These are phyloP conservation scores for Cocos nucifera DNA, from an alignment of 176 grass and related monocot genomes.

Conservation along the genomic window DNA sequence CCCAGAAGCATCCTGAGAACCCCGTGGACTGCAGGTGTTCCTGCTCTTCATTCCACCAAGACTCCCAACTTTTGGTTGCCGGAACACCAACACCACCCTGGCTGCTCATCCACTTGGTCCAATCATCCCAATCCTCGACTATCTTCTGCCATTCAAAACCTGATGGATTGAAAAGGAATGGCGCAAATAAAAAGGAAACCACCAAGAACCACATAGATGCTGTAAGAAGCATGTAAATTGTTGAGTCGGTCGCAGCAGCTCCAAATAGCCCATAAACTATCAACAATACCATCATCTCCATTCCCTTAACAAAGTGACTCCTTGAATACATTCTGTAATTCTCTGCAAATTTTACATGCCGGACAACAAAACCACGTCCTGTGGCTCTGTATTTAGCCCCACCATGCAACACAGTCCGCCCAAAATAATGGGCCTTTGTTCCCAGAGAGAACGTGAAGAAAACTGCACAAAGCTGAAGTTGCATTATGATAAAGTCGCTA, in stretches of 20 bases:
- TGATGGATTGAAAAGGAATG: conserved; percentile 88
- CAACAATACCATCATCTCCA: conserved; percentile 59
- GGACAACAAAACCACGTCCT: conserved; percentile 74
- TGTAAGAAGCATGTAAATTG: conserved; percentile 51
- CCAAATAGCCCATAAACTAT: conserved; percentile 59
- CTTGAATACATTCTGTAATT: conserved; percentile 82
- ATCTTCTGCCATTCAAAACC: conserved; percentile 90
- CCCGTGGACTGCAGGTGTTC: conserved; percentile 79
- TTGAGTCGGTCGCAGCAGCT: conserved; percentile 41
- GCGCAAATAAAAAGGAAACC: conserved; percentile 70
- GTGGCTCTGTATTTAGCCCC: conserved; percentile 82
- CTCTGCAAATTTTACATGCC: conserved; percentile 74
- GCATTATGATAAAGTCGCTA: conserved; percentile 72
- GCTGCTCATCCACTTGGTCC: conserved; percentile 79
- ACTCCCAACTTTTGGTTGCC: conserved; percentile 89
- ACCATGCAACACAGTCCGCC: conserved; percentile 60
- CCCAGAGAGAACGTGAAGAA: conserved; percentile 89
- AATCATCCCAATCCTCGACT: conserved; percentile 88
- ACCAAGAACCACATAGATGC: conserved; percentile 90
- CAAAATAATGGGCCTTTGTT: conserved; percentile 82
- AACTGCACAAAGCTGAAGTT: conserved; percentile 74
- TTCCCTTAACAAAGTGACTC: conserved; percentile 72
- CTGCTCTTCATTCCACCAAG: conserved; percentile 92
- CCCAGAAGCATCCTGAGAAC: conserved; percentile 55
- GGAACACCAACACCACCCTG: conserved; percentile 83